Conservation (phyloP, 2,329 filamentous ascomycete species). For the Epichloe glyceriae region DNA sequence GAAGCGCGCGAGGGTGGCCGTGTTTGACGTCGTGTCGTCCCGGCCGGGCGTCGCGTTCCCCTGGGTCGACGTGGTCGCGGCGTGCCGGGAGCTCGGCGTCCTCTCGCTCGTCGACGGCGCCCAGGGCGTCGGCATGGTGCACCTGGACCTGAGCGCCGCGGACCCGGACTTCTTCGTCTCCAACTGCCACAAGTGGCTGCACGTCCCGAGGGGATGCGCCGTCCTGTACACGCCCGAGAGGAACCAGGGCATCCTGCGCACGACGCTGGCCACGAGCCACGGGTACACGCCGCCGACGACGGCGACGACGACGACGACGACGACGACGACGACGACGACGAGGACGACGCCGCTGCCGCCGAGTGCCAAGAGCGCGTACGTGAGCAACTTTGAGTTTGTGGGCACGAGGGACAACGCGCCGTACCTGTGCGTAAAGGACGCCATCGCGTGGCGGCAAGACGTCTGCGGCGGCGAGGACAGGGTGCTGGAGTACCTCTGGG, state of each 20-base stretch:
- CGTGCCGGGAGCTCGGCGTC: conserved; percentile 54
- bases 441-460: conserved; percentile 55
- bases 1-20: conserved; percentile 49
- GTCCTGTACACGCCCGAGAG: conserved; percentile 65
- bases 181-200: conserved; percentile 89
- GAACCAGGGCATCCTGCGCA: conserved; percentile 64
- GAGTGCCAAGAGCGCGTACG: conserved; percentile 43
- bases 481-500: conserved; percentile 50
- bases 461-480: conserved; percentile 60
- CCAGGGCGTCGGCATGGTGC: conserved; percentile 70
- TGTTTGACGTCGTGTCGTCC: conserved; percentile 69
- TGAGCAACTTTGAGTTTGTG: conserved; percentile 61
- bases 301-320: background rate
- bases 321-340: no score
- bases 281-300: conserved; percentile 45
- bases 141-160: conserved; percentile 50
- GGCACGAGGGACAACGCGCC: conserved; percentile 63
- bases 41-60: conserved; percentile 70
- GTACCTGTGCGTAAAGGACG: conserved; percentile 58
- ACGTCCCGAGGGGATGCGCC: conserved; percentile 65
- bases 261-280: conserved; percentile 68
- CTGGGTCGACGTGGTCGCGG: conserved; percentile 51
- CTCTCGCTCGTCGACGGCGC: conserved; percentile 72
- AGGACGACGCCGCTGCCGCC: conserved; percentile 28
- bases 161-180: conserved; percentile 78